These are phyloP conservation scores for Rhizopogon roseolus DNA, from an alignment of 768 basidiomycete species.

Conservation along the genomic window DNA sequence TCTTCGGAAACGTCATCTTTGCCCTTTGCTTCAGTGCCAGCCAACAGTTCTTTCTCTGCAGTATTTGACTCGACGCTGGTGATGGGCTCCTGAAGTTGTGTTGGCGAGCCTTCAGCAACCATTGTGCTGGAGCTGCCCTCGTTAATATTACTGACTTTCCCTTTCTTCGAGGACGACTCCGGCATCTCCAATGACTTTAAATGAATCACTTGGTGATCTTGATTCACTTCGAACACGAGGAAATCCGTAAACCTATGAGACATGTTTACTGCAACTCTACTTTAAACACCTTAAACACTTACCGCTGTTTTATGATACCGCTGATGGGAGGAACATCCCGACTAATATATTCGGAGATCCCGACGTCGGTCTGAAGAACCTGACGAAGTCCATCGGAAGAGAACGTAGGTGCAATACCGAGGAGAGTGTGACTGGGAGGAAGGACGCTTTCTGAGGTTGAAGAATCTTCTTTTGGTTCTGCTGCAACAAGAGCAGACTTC, in stretches of 20 bases:
- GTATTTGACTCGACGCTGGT: conserved; percentile 2
- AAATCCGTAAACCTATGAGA: conserved; percentile 89
- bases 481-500: neutral
- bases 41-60: neutral
- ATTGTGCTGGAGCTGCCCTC: conserved; percentile 10
- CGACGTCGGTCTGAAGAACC: conserved; percentile 74
- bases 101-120: conserved; percentile 2
- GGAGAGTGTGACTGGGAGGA: conserved; percentile 71
- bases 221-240: conserved; percentile 86
- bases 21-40: conserved; percentile 7
- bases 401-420: conserved; percentile 51
- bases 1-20: conserved; percentile 18
- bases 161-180: conserved; percentile 44
- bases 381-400: conserved; percentile 53
- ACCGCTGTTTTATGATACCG: conserved; percentile 98
- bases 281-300: conserved; percentile 13
- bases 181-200: conserved; percentile 77
- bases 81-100: neutral
- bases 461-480: conserved; percentile 4
- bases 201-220: conserved; percentile 74
- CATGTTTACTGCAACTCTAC: neutral
- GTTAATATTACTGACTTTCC: conserved; percentile 7
- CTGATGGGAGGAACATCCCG: conserved; percentile 66
- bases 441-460: conserved; percentile 34
- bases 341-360: conserved; percentile 84